Base-by-base conservation (phyloP, 1,284 basidiomycete species). In the Irpex sp. region DNA sequence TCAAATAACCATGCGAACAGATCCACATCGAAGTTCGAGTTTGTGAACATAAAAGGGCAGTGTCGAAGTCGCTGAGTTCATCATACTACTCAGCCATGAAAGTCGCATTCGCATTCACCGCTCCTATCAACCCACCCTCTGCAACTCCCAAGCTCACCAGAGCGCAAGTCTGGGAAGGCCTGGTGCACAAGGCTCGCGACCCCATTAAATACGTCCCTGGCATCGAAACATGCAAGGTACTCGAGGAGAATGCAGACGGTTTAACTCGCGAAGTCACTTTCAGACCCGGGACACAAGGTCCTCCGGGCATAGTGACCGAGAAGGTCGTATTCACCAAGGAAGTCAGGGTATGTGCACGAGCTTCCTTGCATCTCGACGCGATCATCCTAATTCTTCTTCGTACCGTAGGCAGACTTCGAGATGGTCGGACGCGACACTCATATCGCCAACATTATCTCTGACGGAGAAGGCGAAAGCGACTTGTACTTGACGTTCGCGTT, bases 151-250 rank as follows among this genome's bases (percentile, higher is more conserved):
- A 55, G 51, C 51, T 65, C 21, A 65, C 64, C 17, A 57, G 61
- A n/a, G 57, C 49, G 7, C 64, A 65, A 44, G 60, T 62, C 15
- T 65, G 60, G 60, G 61, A 48, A 44, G 64, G 57, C 11, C 36
- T 65, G n/a, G 52, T 62, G 61, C 47, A 48, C 57, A 65, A 65
- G 36, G 47, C 64, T 15, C 64, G 64, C 60, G 58, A 59, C 49
- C 64, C 64, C 13, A 8, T 59, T 13, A 48, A 54, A 19, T 65
- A 58, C 57, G 60, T 65, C 15, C 57, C 60, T 17, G 44, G 17
- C n/a, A 59, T 62, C 21, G 49, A 34, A 8, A 47, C 26, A 4
- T 62, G 64, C 64, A 60, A 62, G 13, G 58, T 65, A 37, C 38
- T 65, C 19, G 48, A 62, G 13, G 64, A 65, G 54, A 48, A 49